These are phyloP conservation scores for Fraxinus xanthoxyloides DNA, from an alignment of 305 asterid genomes.

Conservation along the genomic window DNA sequence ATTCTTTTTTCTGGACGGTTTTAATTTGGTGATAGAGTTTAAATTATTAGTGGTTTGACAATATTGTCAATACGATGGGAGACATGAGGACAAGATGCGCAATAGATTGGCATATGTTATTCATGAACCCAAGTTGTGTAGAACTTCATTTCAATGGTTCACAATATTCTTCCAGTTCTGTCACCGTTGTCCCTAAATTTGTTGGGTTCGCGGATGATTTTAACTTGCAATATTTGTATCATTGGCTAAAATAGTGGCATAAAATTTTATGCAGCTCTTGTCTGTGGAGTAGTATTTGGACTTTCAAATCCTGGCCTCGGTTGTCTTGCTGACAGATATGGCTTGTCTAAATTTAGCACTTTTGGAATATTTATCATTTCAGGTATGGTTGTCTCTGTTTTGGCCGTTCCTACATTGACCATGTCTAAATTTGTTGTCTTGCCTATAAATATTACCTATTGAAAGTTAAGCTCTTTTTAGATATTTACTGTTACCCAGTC, in stretches of 20 bases:
- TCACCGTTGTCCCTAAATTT: neutral
- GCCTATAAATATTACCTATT: conserved; percentile 37
- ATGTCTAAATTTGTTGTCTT: conserved; percentile 12
- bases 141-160: neutral
- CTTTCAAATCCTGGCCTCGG: conserved; percentile 82
- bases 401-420: neutral
- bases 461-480: conserved; percentile 37
- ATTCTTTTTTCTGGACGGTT: neutral
- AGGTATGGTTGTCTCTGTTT: conserved; percentile 39
- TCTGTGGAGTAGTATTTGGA: conserved; percentile 76
- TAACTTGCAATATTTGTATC: conserved; percentile 7
- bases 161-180: neutral
- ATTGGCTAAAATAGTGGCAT: conserved; percentile 12
- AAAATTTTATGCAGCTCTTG: conserved; percentile 60
- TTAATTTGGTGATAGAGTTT: neutral
- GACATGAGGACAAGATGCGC: neutral
- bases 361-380: conserved; percentile 79
- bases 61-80: neutral
- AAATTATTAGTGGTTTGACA: neutral
- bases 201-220: conserved; percentile 6
- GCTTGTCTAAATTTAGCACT: conserved; percentile 74
- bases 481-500: conserved; percentile 23
- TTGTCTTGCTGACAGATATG: conserved; percentile 71
- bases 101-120: neutral
- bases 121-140: neutral